Evolutionary conservation across 2,329 filamentous ascomycete genomes (phyloP).

Genomic region (Xylogone sp.): DNA sequence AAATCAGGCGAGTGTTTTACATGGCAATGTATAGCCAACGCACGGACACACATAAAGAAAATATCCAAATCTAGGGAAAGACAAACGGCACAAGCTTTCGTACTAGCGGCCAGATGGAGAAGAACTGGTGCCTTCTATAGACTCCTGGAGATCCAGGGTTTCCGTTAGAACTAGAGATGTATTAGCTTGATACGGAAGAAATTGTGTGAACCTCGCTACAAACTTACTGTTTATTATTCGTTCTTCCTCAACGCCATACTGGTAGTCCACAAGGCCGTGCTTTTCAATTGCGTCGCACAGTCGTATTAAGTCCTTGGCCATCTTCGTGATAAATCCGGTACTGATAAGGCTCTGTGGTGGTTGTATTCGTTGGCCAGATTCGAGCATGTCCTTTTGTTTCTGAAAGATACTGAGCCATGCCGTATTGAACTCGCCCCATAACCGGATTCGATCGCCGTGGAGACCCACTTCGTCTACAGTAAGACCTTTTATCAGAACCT

Average conservation of each 20-base stretch:
- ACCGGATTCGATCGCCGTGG: constrained; percentile 70
- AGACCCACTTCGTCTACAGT: constrained; percentile 76
- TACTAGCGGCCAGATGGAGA: not conserved
- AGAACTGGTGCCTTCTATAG: constrained; percentile 20
- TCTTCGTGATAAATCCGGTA: constrained; percentile 65
- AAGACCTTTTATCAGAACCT: constrained; percentile 60
- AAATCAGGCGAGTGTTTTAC: not conserved
- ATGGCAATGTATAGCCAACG: not conserved
- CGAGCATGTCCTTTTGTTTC: constrained; percentile 73
- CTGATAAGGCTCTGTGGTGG: constrained; percentile 60
- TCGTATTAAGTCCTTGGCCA: constrained; percentile 78
- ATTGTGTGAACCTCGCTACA: not conserved
- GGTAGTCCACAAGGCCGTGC: constrained; percentile 93
- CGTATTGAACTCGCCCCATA: constrained; percentile 94
- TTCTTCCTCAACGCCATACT: constrained; percentile 95
- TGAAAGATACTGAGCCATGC: constrained; percentile 84
- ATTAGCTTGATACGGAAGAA: not conserved
- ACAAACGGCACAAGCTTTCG: not conserved
- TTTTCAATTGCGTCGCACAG: constrained; percentile 85
- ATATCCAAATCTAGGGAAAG: not conserved
- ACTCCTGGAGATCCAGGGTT: constrained; percentile 50
- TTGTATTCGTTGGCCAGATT: constrained; percentile 28
- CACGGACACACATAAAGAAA: not conserved
- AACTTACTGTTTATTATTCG: constrained; percentile 77
- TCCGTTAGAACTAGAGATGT: constrained; percentile 41